Percentiles rank a stretch among this genome's conserved stretches.
Conservation (phyloP, 1,284 basidiomycete species). For the Fistulina hepatica region DNA sequence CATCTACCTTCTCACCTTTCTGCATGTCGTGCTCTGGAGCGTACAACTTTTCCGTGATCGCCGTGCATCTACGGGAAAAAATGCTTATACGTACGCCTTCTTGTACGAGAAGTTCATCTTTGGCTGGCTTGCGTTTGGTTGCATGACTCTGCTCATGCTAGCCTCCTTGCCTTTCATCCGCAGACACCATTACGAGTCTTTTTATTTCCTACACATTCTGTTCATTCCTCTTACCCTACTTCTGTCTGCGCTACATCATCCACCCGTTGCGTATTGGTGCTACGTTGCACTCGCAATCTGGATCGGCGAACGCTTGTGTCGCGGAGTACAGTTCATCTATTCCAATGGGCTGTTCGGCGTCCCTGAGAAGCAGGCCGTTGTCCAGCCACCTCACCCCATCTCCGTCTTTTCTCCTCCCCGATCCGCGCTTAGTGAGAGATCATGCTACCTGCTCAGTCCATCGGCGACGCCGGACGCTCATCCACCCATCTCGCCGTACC, state of each 20-base stretch:
- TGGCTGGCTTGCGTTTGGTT: constrained; percentile 63
- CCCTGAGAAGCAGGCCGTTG: constrained; percentile 1
- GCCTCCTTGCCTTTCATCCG: constrained; percentile 58
- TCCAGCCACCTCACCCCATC: background rate
- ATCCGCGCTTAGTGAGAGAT: background rate
- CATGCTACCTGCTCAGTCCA: constrained; percentile 6
- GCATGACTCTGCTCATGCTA: constrained; percentile 57
- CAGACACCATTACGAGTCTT: constrained; percentile 61
- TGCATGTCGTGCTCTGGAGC: constrained; percentile 70
- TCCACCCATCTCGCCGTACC: constrained; percentile 9
- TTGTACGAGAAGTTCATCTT: constrained; percentile 62
- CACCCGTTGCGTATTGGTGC: constrained; percentile 60
- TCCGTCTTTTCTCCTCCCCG: background rate
- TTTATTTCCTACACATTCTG: constrained; percentile 64
- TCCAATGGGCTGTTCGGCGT: constrained; percentile 45
- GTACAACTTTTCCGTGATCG: constrained; percentile 55
- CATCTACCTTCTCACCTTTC: constrained; percentile 58
- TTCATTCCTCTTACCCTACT: constrained; percentile 54
- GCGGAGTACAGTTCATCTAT: constrained; percentile 50
- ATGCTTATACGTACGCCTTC: constrained; percentile 56
- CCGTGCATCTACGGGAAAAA: constrained; percentile 35
- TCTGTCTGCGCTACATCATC: constrained; percentile 59
- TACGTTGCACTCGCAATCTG: constrained; percentile 56
- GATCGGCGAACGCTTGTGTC: constrained; percentile 52
- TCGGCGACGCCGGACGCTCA: constrained; percentile 10